Evolutionary conservation across 306 rosid genomes (phyloP), one percentile per base, ranked within the genome.

Genomic region (Quercus gilva): DNA sequence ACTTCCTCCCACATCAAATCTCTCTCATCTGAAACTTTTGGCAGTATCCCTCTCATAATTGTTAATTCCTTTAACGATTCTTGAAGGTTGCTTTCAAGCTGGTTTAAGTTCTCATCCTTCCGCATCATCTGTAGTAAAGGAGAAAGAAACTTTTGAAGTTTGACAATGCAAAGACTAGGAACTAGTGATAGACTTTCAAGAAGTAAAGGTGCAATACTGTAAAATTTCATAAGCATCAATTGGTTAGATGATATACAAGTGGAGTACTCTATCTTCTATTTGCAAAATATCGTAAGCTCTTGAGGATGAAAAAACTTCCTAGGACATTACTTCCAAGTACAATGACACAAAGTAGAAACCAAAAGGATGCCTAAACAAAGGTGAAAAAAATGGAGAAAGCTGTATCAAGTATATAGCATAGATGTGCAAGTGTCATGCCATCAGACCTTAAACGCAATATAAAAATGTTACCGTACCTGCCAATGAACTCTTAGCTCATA

Each of bases 1-100:
- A 91, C 98, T 77, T 95, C 87, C 80, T 90, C 88, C 97, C 92
- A 91, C 87, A 91, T 80, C 61, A 71, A 75, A 77, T 93, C 90
- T 82, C 96, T 96, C 88, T 96, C 99, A 69, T 91, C 91, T 6
- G 93, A 84, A 68, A 89, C 89, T 74, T 91, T 86, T 45, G 92
- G 90, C 67, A 93, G 69, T 26, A 89, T 85, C 58, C 86, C 96
- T 69, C 84, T 86, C 17, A 79, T 63, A 29, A 77, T 93, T 28
- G 86, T 80, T 76, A 90, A 74, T 73, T 96, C 96, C 86, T 87
- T 86, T 15, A 28, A 82, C 37, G 92, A 88, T 56, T 90, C 94
- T 57, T 91, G 89, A 53, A 93, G 86, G 74, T 88, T 90, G 31
- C 60, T 84, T 76, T 87, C 87, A 56, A 93, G 85, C 84, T 81